Conservation (phyloP, 139 green algal species). For the Spirogloea muscicola region DNA sequence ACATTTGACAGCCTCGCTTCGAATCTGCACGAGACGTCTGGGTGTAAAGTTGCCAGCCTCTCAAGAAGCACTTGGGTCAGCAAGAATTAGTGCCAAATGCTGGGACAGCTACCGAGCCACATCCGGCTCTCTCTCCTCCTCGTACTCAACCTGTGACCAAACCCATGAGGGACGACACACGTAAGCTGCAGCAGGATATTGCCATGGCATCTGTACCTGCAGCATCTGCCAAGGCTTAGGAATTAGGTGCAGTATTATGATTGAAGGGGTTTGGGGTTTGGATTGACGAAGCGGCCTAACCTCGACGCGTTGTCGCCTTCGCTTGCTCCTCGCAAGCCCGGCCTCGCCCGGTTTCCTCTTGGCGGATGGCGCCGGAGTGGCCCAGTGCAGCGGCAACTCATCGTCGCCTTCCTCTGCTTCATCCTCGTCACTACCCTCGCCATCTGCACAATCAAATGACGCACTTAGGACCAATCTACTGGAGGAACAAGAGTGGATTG, state of each 20-base stretch:
- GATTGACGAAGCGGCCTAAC: neutral
- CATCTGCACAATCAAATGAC: neutral
- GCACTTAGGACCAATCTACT: too few relatives aligned
- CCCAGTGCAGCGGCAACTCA: too few relatives aligned
- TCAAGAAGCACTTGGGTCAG: too few relatives aligned
- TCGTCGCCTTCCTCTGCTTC: conserved; percentile 10
- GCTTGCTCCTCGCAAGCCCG: neutral
- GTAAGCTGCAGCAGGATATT: neutral
- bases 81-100: too few relatives aligned
- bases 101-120: too few relatives aligned
- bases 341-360: neutral
- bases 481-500: too few relatives aligned
- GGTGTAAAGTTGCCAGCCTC: too few relatives aligned
- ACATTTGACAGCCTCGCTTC: too few relatives aligned
- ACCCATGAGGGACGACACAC: neutral
- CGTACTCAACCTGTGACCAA: conserved; percentile 28
- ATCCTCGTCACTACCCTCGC: conserved; percentile 12
- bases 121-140: conserved; percentile 27
- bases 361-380: too few relatives aligned
- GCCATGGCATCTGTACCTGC: neutral
- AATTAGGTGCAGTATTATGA: too few relatives aligned
- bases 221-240: too few relatives aligned
- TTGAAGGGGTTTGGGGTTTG: neutral
- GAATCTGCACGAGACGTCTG: too few relatives aligned
- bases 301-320: conserved; percentile 5